Base-by-base conservation (phyloP, 1,139 yeast genomes). In the Debaryomycetaceae sp. region DNA sequence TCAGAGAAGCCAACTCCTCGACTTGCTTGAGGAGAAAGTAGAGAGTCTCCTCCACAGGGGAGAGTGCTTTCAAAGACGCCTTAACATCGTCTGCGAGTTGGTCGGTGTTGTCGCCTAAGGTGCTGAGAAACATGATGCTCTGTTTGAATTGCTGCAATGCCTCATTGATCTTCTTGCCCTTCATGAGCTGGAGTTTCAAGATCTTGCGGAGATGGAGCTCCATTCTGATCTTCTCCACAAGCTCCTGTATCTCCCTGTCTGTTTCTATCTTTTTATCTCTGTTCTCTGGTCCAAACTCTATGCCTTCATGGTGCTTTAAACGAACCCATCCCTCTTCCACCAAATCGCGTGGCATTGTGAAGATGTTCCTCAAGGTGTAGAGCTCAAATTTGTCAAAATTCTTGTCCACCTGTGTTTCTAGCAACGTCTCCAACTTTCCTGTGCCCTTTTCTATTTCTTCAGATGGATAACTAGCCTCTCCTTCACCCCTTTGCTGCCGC, bases 331-430 rank as follows among this genome's bases (percentile, higher is more conserved):
- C 95, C 6, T 67, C 78, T 11, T 75, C 73, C 1, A 85, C 70
- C 33, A 87, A 65, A n/a, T 84, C 86, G 4, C 62, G 63, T 0
- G 96, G 96, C 11, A 91, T 67, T 8, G 77, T 75, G 41, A 91
- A 70, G 16, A 91, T 78, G 57, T 91, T 91, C 52, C 96, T 65
- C 39, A 88, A 63, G 5, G 87, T 78, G 58, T 89, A 91, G 30
- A 89, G 66, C 65, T 91, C 98, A 54, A 87, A 83, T 58, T 83
- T 83, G 61, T 91, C 97, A 58, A 88, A 89, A 55, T 87, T 86
- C 51, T 74, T 74, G 61, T 89, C 96, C n/a, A 89, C 86, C 3
- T 81, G 75, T 43, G 79, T 78, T 53, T 87, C 96, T 41, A 91
- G 57, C 33, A 87, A 62, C 0, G 92, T 81, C 53, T 89, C 97